phyloP scores from a whole-genome alignment of 192 early-diverging fungal genomes.

The Linnemannia exigua region DNA sequence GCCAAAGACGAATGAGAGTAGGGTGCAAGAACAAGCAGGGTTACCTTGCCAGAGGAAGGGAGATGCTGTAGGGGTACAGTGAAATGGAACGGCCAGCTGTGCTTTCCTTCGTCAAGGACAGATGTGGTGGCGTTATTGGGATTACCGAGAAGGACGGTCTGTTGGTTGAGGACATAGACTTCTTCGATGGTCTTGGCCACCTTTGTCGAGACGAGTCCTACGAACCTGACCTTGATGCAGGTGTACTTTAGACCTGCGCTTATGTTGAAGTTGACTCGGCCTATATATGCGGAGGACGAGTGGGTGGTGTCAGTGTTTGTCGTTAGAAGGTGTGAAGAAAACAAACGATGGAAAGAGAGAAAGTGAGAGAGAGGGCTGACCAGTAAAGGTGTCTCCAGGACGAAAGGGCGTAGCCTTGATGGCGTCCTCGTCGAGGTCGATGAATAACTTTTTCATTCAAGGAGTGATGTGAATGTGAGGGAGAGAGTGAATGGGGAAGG shows the following conservation, averaged over 20 bases:
- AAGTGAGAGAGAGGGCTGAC: no score
- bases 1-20: not conserved
- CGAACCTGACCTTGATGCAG: conserved; percentile 37
- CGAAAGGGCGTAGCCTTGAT: conserved; percentile 1
- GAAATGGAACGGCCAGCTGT: conserved; percentile 42
- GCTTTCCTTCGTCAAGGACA: conserved; percentile 21
- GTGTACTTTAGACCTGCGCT: conserved; percentile 29
- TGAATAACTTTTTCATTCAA: conserved; percentile 33
- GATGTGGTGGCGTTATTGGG: conserved; percentile 30
- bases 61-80: conserved; percentile 25
- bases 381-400: not conserved
- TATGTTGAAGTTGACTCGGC: conserved; percentile 22
- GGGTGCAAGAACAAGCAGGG: not conserved
- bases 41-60: conserved; percentile 44
- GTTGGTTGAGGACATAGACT: conserved; percentile 35
- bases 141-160: conserved; percentile 41
- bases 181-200: conserved; percentile 34
- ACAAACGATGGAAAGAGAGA: not conserved
- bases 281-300: not conserved
- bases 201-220: conserved; percentile 29
- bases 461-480: not conserved
- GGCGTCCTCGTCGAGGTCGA: conserved; percentile 17
- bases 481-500: not conserved
- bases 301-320: not conserved
- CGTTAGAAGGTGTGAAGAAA: not conserved